Conservation (phyloP, 495 filamentous ascomycete species). For the Margaritispora aquatica region DNA sequence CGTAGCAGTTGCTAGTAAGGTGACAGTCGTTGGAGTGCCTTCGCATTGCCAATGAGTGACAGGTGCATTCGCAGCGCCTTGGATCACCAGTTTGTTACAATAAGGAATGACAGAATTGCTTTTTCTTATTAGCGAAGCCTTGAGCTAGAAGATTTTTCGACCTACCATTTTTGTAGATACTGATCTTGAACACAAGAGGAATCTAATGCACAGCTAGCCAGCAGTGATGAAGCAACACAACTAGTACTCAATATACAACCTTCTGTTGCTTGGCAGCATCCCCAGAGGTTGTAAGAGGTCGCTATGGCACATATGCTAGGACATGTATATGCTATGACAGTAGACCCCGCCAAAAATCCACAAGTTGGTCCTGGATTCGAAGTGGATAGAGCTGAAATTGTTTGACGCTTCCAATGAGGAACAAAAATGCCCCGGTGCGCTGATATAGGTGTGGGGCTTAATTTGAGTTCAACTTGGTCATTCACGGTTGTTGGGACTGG, state of each 20-base stretch:
- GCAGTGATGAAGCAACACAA: not conserved
- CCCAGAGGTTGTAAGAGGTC: not conserved
- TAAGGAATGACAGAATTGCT: not conserved
- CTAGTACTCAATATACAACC: not conserved
- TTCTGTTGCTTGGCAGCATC: not conserved
- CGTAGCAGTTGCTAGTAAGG: not conserved
- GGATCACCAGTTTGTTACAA: not conserved
- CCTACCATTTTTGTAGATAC: slow-evolving; percentile 2
- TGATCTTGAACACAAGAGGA: not conserved
- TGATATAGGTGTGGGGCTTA: not conserved
- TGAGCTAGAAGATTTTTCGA: not conserved
- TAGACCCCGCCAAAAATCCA: not conserved
- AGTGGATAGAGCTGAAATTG: not conserved
- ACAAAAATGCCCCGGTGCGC: not conserved
- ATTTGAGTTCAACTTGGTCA: not conserved
- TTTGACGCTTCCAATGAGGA: not conserved
- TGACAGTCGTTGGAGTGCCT: not conserved
- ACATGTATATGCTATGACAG: not conserved
- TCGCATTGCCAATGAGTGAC: not conserved
- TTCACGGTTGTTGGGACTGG: not conserved
- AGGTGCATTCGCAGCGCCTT: not conserved
- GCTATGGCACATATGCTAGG: not conserved
- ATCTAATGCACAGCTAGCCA: not conserved
- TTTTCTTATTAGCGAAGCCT: not conserved
- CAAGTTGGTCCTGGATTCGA: not conserved